A percentile compares a stretch with the other conserved stretches of the same genome.
phyloP scores from a whole-genome alignment of 2,329 filamentous ascomycete species.

The Neocucurbitaria cava region DNA sequence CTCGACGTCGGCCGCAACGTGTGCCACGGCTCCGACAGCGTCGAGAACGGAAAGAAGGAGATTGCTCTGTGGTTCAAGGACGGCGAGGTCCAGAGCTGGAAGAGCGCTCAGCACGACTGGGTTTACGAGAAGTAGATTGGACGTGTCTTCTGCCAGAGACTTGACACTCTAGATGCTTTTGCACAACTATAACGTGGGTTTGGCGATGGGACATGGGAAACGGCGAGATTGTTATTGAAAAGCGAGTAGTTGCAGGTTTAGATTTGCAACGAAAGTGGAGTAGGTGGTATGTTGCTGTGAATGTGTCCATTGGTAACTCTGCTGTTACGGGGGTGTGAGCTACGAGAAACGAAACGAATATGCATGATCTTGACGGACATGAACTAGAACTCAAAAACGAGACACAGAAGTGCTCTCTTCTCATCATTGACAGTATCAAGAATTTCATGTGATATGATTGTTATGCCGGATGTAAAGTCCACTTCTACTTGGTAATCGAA shows the following conservation, averaged over 20 bases:
- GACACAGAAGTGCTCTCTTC: conserved; percentile 35
- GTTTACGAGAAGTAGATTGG: conserved; percentile 83
- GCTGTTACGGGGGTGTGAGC: conserved; percentile 3
- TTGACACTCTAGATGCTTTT: background rate
- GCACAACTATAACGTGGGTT: background rate
- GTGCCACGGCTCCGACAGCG: conserved; percentile 98
- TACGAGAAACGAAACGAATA: conserved; percentile 33
- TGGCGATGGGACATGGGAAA: background rate
- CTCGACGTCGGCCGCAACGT: conserved; percentile 96
- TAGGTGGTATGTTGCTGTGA: background rate
- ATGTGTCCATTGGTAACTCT: background rate
- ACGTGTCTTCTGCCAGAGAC: background rate
- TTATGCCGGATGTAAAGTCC: background rate
- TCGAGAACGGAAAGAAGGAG: conserved; percentile 99
- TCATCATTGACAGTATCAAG: background rate
- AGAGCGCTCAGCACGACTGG: conserved; percentile 86
- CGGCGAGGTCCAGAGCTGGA: conserved; percentile 84
- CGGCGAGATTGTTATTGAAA: background rate
- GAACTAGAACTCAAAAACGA: conserved; percentile 22
- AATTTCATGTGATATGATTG: conserved; percentile 5
- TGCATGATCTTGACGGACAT: conserved; percentile 16
- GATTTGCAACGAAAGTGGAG: conserved; percentile 1
- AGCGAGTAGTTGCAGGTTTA: conserved; percentile 3
- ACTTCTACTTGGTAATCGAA: background rate
- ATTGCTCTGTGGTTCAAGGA: conserved; percentile 98